These are phyloP conservation scores for Pseudonitzschia delicatissima DNA, from an alignment of 108 stramenopile genomes.

Conservation along the genomic window DNA sequence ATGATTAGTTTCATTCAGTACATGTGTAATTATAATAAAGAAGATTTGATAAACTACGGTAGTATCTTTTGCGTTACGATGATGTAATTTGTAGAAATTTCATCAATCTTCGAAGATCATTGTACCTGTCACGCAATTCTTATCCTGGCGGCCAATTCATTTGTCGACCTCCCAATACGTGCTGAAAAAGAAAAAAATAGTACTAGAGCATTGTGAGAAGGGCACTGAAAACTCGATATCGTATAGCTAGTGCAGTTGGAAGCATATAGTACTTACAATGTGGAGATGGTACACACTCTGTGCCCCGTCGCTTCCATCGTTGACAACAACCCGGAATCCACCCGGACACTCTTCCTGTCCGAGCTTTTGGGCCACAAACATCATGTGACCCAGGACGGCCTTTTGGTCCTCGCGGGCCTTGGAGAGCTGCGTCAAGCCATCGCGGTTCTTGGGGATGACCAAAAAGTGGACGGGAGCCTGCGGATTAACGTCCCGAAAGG, in stretches of 20 bases:
- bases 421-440: constrained; percentile 87
- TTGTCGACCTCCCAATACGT: constrained; percentile 90
- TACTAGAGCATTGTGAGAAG: no score
- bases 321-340: constrained; percentile 93
- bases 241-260: no score
- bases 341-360: constrained; percentile 85
- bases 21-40: no score
- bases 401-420: constrained; percentile 90
- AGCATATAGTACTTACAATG: constrained; percentile 5
- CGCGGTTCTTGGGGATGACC: constrained; percentile 95
- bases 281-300: constrained; percentile 95
- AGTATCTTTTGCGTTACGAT: no score
- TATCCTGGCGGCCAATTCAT: constrained; percentile 94
- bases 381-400: constrained; percentile 92
- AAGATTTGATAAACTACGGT: no score
- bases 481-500: constrained; percentile 94
- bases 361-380: constrained; percentile 86
- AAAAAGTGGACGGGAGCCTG: constrained; percentile 92
- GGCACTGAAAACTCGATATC: no score
- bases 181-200: constrained; percentile 37
- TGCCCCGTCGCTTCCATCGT: constrained; percentile 90
- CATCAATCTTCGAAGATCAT: no score
- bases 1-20: no score
- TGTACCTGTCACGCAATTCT: no score
- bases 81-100: constrained; percentile 9